phyloP scores from a whole-genome alignment of 345 rosid genomes.

The Camelina laxa region DNA sequence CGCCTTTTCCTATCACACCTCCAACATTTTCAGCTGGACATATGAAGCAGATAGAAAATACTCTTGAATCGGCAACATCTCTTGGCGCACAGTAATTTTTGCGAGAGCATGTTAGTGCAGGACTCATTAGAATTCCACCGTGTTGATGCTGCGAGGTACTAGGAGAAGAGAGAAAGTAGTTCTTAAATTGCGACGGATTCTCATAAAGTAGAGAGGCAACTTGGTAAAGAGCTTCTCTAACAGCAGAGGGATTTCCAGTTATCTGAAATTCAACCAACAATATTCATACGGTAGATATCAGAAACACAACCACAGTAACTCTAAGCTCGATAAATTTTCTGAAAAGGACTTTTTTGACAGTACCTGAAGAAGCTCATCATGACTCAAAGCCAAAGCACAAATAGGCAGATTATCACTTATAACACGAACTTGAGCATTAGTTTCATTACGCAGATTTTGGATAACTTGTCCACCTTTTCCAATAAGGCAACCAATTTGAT shows the following conservation, averaged over 20 bases:
- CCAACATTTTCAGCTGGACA: slow-evolving; percentile 70
- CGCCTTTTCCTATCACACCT: slow-evolving; percentile 76
- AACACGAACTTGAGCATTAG: slow-evolving; percentile 66
- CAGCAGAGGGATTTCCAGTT: slow-evolving; percentile 55
- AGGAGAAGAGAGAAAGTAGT: slow-evolving; percentile 55
- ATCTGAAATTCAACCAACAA: slow-evolving; percentile 49
- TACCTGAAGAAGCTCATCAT: slow-evolving; percentile 78
- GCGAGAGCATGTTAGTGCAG: slow-evolving; percentile 56
- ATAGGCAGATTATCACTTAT: slow-evolving; percentile 57
- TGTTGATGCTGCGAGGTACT: slow-evolving; percentile 47
- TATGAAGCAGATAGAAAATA: slow-evolving; percentile 64
- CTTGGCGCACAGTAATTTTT: slow-evolving; percentile 54
- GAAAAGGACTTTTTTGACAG: slow-evolving; percentile 1
- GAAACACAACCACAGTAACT: background rate
- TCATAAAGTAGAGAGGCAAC: slow-evolving; percentile 65
- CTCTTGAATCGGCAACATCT: slow-evolving; percentile 56
- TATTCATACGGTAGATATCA: slow-evolving; percentile 11
- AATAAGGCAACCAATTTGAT: slow-evolving; percentile 77
- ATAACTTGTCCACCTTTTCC: slow-evolving; percentile 76
- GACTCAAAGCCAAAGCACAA: slow-evolving; percentile 60
- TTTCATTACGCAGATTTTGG: slow-evolving; percentile 59
- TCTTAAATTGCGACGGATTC: slow-evolving; percentile 72
- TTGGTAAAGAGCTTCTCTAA: slow-evolving; percentile 58
- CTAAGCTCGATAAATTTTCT: slow-evolving; percentile 3
- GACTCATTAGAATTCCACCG: slow-evolving; percentile 53